phyloP scores from a whole-genome alignment of 352 stramenopile species.

The Phytopythium chamaehyphon region DNA sequence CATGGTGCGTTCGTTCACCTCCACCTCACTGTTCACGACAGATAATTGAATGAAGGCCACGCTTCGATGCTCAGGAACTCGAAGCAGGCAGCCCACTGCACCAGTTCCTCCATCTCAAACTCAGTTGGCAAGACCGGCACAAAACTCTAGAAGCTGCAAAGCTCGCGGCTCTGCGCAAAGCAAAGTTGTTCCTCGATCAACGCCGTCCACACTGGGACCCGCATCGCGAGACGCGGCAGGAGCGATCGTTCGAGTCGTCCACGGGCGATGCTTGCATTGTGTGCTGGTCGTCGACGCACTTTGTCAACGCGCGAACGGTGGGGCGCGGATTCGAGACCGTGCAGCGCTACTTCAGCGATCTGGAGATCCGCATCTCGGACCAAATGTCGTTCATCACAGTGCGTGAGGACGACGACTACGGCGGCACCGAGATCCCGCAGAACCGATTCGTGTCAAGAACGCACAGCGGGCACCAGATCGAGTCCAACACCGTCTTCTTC shows the following conservation, averaged over 20 bases:
- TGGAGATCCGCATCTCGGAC: conserved; percentile 28
- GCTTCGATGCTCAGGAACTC: conserved; percentile 1
- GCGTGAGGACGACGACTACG: conserved; percentile 20
- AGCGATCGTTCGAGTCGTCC: conserved; percentile 12
- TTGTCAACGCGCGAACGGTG: conserved; percentile 17
- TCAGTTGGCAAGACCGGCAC: conserved; percentile 9
- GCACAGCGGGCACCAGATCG: conserved; percentile 4
- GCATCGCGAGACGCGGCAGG: background rate
- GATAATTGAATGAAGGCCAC: too few relatives aligned
- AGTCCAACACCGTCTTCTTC: conserved; percentile 15
- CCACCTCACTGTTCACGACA: background rate
- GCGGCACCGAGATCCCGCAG: conserved; percentile 12
- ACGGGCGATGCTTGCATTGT: conserved; percentile 11
- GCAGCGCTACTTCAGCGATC: conserved; percentile 11
- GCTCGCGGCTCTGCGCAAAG: conserved; percentile 19
- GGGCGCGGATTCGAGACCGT: conserved; percentile 17
- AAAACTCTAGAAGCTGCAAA: conserved; percentile 19
- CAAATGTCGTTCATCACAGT: conserved; percentile 17
- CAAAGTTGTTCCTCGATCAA: conserved; percentile 21
- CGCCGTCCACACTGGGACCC: conserved; percentile 21
- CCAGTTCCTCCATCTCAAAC: conserved; percentile 24
- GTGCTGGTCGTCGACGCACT: conserved; percentile 20
- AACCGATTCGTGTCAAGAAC: conserved; percentile 13
- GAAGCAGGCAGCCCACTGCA: conserved; percentile 10
- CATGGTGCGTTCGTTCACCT: conserved; percentile 3